Percentiles rank a stretch among this genome's conserved stretches.
Evolutionary conservation across 768 basidiomycete species (phyloP).

Genomic region (Trichaptum fuscoviolaceum): DNA sequence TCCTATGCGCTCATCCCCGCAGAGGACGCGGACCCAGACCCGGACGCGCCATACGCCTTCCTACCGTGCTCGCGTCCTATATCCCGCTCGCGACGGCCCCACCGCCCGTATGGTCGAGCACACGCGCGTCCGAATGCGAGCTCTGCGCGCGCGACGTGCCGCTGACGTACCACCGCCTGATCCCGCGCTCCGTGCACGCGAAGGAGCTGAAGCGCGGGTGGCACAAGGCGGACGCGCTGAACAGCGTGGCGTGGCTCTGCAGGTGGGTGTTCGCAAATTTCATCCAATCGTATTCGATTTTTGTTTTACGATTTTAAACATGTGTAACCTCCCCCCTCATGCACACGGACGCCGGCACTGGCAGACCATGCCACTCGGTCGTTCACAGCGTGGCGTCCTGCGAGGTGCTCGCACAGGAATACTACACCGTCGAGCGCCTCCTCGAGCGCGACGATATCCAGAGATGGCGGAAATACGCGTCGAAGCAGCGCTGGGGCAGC

Average conservation of each 20-base stretch:
- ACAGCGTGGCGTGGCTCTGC: conserved; percentile 59
- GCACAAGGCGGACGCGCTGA: conserved; percentile 48
- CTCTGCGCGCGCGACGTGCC: conserved; percentile 53
- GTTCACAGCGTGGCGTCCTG: conserved; percentile 47
- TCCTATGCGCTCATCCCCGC: conserved; percentile 37
- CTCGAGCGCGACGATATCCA: conserved; percentile 49
- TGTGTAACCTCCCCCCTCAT: no score
- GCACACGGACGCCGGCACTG: not conserved
- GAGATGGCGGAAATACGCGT: conserved; percentile 50
- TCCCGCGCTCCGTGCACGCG: conserved; percentile 47
- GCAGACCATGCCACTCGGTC: conserved; percentile 46
- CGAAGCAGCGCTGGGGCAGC: conserved; percentile 30
- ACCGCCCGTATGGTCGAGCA: conserved; percentile 47
- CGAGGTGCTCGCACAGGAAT: conserved; percentile 46
- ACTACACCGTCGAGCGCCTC: conserved; percentile 45
- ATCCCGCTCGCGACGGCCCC: conserved; percentile 41
- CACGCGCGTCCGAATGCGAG: conserved; percentile 50
- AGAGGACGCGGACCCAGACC: conserved; percentile 23
- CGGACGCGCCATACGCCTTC: conserved; percentile 35
- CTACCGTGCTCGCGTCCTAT: conserved; percentile 37
- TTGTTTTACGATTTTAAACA: not conserved
- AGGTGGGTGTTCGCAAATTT: conserved; percentile 27
- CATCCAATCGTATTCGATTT: not conserved
- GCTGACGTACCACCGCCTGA: conserved; percentile 58
- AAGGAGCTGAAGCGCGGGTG: conserved; percentile 55